Base-by-base conservation (phyloP, 176 grass and related monocot genomes). In the Triticum turgidum region DNA sequence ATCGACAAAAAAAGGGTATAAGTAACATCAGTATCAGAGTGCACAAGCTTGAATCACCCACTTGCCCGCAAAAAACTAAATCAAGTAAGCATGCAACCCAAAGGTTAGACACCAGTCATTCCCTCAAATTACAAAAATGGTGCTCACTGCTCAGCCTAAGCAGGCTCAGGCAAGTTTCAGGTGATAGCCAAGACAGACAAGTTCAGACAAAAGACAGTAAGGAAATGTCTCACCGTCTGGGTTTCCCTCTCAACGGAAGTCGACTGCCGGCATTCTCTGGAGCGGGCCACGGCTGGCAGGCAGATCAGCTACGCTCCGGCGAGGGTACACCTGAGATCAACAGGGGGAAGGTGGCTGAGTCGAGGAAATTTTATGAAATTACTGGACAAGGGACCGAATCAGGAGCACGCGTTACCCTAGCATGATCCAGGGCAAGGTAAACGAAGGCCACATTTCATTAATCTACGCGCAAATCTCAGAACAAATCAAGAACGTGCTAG, bases 401-500 rank as follows among this genome's bases (percentile, higher is more conserved):
- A 66, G 63, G 83, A 77, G 76, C 72, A 21, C 11, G 70, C 71
- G 58, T 34, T 49, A 83, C n/a, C n/a, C 67, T 41, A 83, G 21
- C 68, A 54, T 35, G 39, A 34, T n/a, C 47, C 70, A 42, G 58
- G 42, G 10, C 68, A 37, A 71, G 65, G 14, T 17, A 59, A 42
- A 41, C 30, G 18, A 45, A 84, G 71, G 67, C 10, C 22, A 75
- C 69, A 84, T 71, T 27, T 18, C 35, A 47, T 61, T 42, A 64
- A 74, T 9, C 15, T 47, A 45, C 10, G 22, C 13, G 51, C 52
- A 73, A 61, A 63, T 61, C 70, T 75, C 37, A 27, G n/a, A 63
- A 63, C 38, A 76, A 84, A 84, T 84, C 54, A 65, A 75, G 24
- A 84, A 76, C 2, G 33, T 7, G 54, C 17, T 32, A 75, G 82